phyloP scores from a whole-genome alignment of 345 rosid species.

The Eucalyptus curtisii region DNA sequence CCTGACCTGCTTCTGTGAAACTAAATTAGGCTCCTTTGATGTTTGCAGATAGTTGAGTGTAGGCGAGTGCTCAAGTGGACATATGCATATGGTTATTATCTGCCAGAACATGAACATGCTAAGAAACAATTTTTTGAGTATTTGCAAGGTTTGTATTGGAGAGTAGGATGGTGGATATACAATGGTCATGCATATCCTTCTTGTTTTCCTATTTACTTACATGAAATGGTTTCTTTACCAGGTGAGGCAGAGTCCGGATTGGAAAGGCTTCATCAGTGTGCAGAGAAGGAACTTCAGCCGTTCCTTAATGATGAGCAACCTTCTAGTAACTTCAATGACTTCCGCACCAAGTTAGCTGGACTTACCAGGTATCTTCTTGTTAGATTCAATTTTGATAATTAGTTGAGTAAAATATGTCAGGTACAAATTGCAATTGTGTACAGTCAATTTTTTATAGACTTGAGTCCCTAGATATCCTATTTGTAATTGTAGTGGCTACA shows the following conservation, averaged over 20 bases:
- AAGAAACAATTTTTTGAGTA: conserved; percentile 92
- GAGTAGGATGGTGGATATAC: neutral
- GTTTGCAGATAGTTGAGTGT: conserved; percentile 84
- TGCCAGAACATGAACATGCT: conserved; percentile 75
- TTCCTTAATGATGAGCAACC: conserved; percentile 46
- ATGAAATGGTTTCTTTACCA: conserved; percentile 11
- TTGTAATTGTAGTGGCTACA: neutral
- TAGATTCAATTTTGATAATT: neutral
- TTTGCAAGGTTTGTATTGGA: conserved; percentile 62
- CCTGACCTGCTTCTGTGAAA: neutral
- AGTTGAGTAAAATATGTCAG: neutral
- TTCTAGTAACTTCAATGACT: conserved; percentile 66
- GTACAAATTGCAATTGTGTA: neutral
- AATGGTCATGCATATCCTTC: neutral
- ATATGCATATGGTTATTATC: conserved; percentile 93
- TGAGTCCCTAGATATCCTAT: neutral
- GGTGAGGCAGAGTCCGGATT: conserved; percentile 97
- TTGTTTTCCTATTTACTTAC: neutral
- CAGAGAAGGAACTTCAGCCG: conserved; percentile 75
- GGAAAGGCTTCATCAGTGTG: conserved; percentile 97
- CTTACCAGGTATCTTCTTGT: conserved; percentile 53
- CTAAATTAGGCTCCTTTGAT: neutral
- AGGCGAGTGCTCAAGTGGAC: conserved; percentile 98
- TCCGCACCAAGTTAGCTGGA: conserved; percentile 87
- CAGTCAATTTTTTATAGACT: neutral